Conservation (phyloP, 768 basidiomycete genomes). For the Heimioporus sp. region DNA sequence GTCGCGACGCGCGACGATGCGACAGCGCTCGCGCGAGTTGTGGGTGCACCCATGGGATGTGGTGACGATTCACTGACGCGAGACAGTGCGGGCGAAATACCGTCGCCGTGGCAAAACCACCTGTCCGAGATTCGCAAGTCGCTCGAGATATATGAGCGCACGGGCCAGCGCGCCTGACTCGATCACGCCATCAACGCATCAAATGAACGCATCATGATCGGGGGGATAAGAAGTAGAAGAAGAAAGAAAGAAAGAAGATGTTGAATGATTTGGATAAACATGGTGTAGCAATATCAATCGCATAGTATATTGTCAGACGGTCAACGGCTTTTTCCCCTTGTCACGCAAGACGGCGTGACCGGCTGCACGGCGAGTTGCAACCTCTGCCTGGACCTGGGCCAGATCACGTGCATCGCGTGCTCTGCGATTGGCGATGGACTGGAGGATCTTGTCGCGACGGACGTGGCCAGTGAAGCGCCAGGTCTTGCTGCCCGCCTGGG, state of each 20-base stretch:
- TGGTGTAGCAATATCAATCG: slow-evolving; percentile 24
- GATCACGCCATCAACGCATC: slow-evolving; percentile 1
- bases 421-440: slow-evolving; percentile 47
- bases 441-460: slow-evolving; percentile 50
- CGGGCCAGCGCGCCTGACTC: slow-evolving; percentile 12
- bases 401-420: slow-evolving; percentile 41
- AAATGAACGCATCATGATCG: neutral
- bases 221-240: too few species aligned
- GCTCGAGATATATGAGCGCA: slow-evolving; percentile 23
- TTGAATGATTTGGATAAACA: neutral
- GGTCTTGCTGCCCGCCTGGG: slow-evolving; percentile 34
- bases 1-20: slow-evolving; percentile 16
- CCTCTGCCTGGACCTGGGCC: slow-evolving; percentile 34
- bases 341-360: slow-evolving; percentile 25
- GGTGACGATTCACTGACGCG: neutral
- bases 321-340: slow-evolving; percentile 5
- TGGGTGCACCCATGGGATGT: slow-evolving; percentile 6
- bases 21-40: slow-evolving; percentile 26
- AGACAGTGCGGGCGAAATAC: slow-evolving; percentile 20
- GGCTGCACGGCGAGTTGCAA: slow-evolving; percentile 24
- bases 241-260: neutral
- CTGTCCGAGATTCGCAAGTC: slow-evolving; percentile 32
- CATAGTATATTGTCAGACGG: neutral
- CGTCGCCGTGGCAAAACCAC: slow-evolving; percentile 29
- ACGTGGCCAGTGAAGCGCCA: slow-evolving; percentile 42